These are phyloP conservation scores for Blumeriella jaapii DNA, from an alignment of 2,329 filamentous ascomycete species.

Conservation along the genomic window DNA sequence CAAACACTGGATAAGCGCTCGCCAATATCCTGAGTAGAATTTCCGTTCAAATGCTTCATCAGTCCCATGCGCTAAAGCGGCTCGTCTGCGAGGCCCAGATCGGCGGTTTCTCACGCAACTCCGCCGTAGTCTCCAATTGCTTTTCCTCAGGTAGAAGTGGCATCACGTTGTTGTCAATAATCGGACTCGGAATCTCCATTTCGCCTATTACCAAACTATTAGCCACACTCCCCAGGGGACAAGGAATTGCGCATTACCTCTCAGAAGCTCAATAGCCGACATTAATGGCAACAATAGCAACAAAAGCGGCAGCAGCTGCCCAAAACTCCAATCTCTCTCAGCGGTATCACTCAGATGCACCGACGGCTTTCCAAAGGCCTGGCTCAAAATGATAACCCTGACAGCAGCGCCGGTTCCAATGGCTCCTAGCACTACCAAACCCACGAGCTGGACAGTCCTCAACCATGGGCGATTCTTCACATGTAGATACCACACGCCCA, in stretches of 20 bases:
- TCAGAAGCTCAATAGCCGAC: constrained; percentile 45
- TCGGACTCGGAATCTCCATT: constrained; percentile 31
- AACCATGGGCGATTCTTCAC: constrained; percentile 42
- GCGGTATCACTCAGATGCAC: constrained; percentile 38
- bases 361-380: constrained; percentile 46
- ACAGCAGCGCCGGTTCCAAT: constrained; percentile 48
- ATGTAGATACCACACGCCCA: constrained; percentile 56
- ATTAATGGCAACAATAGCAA: constrained; percentile 49
- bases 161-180: too few relatives aligned
- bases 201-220: constrained; percentile 12
- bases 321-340: constrained; percentile 51
- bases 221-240: not conserved
- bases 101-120: too few relatives aligned
- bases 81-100: too few relatives aligned
- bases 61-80: too few relatives aligned
- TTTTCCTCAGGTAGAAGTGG: too few relatives aligned
- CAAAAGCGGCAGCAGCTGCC: constrained; percentile 47
- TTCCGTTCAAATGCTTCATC: too few relatives aligned
- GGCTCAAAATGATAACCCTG: constrained; percentile 44
- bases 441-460: constrained; percentile 36
- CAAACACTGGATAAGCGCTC: too few relatives aligned
- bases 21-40: too few relatives aligned
- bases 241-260: constrained; percentile 29
- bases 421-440: constrained; percentile 25
- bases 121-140: too few relatives aligned